These are phyloP conservation scores for Pleurotus pulmonarius DNA, from an alignment of 768 basidiomycete genomes.

Conservation along the genomic window DNA sequence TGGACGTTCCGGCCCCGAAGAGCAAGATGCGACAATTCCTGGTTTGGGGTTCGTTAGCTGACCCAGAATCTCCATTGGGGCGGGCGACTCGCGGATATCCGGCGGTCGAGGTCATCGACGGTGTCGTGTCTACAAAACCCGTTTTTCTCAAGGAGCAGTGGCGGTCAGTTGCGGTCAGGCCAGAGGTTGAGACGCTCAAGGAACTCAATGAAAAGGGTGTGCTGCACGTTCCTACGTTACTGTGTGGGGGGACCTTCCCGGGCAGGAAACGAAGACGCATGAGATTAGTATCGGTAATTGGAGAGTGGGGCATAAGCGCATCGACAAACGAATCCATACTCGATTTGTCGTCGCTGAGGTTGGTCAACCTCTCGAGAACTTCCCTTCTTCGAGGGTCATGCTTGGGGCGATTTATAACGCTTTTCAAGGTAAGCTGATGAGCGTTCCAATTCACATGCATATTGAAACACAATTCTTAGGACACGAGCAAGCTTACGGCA, in stretches of 20 bases:
- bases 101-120: conserved; percentile 11
- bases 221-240: conserved; percentile 17
- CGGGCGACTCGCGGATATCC: conserved; percentile 19
- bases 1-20: background rate
- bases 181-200: conserved; percentile 18
- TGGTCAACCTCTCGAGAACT: background rate
- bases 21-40: background rate
- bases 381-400: background rate
- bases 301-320: conserved; percentile 8
- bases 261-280: conserved; percentile 8
- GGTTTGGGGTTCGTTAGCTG: background rate
- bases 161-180: conserved; percentile 13
- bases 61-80: conserved; percentile 14
- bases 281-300: conserved; percentile 6
- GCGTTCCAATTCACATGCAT: background rate
- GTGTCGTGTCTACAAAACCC: conserved; percentile 4
- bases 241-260: conserved; percentile 16
- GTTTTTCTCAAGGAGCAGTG: conserved; percentile 30
- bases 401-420: conserved; percentile 15
- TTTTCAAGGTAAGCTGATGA: conserved; percentile 9
- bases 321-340: background rate
- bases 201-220: conserved; percentile 15
- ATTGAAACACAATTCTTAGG: conserved; percentile 12
- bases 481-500: conserved; percentile 15
- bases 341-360: background rate